Percentiles rank a stretch among this genome's conserved stretches.
These are phyloP conservation scores for Diutina catenulata DNA, from an alignment of 1,139 yeast genomes.

Conservation along the genomic window DNA sequence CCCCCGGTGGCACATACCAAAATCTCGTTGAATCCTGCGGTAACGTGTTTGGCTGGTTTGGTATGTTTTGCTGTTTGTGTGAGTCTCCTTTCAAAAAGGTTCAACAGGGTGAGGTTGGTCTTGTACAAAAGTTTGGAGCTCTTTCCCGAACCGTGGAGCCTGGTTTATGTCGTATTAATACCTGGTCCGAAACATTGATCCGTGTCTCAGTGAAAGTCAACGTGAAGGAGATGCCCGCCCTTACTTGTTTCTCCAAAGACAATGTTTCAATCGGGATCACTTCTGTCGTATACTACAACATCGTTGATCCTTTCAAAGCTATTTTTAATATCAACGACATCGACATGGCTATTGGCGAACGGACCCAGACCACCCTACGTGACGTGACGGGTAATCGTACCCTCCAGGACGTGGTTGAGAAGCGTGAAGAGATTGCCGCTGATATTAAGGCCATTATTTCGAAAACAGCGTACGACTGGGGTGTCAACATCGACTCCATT, in stretches of 20 bases:
- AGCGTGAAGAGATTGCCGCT: conserved; percentile 62
- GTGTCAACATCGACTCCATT: conserved; percentile 58
- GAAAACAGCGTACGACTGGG: conserved; percentile 61
- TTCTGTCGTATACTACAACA: conserved; percentile 58
- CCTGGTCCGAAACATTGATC: conserved; percentile 47
- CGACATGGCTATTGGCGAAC: conserved; percentile 48
- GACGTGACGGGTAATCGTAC: conserved; percentile 61
- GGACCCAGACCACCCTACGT: conserved; percentile 67
- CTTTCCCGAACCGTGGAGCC: conserved; percentile 59
- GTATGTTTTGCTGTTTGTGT: conserved; percentile 51
- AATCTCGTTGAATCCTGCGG: conserved; percentile 35
- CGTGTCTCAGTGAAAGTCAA: conserved; percentile 46
- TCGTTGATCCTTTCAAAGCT: conserved; percentile 61
- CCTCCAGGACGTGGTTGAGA: conserved; percentile 65
- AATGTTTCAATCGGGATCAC: conserved; percentile 53
- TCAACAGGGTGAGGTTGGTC: conserved; percentile 60
- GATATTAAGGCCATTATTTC: conserved; percentile 52
- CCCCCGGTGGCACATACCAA: conserved; percentile 26
- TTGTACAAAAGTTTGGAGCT: conserved; percentile 60
- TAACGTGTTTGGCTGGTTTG: conserved; percentile 37
- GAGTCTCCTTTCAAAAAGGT: conserved; percentile 53
- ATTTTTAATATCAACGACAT: conserved; percentile 46
- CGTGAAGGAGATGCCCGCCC: conserved; percentile 57
- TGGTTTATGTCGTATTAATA: conserved; percentile 55
- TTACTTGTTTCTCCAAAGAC: conserved; percentile 59